Evolutionary conservation across 306 rosid genomes (phyloP).

Genomic region (Corylus avellana): DNA sequence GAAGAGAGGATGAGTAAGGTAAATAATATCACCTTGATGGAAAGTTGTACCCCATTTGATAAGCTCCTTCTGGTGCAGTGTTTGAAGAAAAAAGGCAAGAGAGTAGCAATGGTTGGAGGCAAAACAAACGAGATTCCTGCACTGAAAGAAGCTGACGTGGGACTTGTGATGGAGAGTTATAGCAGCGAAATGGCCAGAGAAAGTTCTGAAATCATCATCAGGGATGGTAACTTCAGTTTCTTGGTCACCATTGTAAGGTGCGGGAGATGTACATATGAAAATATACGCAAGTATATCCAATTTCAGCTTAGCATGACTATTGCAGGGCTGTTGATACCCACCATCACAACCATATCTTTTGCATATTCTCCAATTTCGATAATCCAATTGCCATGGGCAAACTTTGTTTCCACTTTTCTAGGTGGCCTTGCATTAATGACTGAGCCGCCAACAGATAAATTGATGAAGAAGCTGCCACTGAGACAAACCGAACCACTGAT

Average conservation of each 20-base stretch:
- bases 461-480: conserved; percentile 2
- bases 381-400: conserved; percentile 14
- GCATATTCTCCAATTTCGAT: conserved; percentile 5
- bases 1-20: conserved; percentile 25
- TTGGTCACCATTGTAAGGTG: background rate
- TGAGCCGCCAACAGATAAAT: conserved; percentile 15
- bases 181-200: conserved; percentile 14
- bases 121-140: conserved; percentile 17
- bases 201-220: conserved; percentile 13
- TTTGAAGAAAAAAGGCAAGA: conserved; percentile 1
- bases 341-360: background rate
- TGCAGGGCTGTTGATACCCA: conserved; percentile 7
- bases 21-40: conserved; percentile 15
- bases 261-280: conserved; percentile 21
- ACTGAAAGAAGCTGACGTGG: conserved; percentile 32
- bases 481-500: conserved; percentile 1
- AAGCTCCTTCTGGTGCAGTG: conserved; percentile 13
- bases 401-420: background rate
- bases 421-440: conserved; percentile 9
- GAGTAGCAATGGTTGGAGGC: conserved; percentile 22
- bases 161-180: background rate
- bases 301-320: conserved; percentile 21
- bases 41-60: conserved; percentile 10
- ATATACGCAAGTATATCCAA: conserved; percentile 30
- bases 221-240: background rate